phyloP scores from a whole-genome alignment of 2,329 filamentous ascomycete genomes.

The Diaporthe amygdali region DNA sequence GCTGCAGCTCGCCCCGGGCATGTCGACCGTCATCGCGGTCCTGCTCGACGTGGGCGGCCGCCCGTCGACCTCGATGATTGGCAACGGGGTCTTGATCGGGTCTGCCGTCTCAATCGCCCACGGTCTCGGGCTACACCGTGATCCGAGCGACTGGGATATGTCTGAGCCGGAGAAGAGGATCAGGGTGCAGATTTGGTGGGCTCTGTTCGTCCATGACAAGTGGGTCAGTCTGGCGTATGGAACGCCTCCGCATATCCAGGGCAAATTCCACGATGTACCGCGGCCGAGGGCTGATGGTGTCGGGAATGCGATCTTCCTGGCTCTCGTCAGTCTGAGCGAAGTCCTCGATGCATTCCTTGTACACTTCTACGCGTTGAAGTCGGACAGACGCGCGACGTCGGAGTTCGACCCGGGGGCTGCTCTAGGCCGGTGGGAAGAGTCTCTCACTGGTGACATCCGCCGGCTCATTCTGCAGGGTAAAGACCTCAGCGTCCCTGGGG shows the following conservation, averaged over 20 bases:
- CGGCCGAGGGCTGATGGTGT: conserved; percentile 17
- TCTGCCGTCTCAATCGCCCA: conserved; percentile 57
- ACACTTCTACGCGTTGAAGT: conserved; percentile 27
- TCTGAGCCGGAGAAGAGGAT: conserved; percentile 53
- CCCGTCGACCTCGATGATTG: conserved; percentile 64
- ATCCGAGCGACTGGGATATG: conserved; percentile 59
- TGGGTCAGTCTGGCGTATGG: conserved; percentile 61
- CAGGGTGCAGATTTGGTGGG: conserved; percentile 62
- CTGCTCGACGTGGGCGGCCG: conserved; percentile 65
- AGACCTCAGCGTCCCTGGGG: conserved; percentile 46
- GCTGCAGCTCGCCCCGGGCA: conserved; percentile 60
- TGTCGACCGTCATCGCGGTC: conserved; percentile 62
- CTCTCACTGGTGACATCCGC: conserved; percentile 42
- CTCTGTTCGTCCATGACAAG: conserved; percentile 57
- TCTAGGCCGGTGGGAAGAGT: conserved; percentile 51
- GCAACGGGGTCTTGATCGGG: conserved; percentile 57
- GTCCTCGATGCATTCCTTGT: conserved; percentile 41
- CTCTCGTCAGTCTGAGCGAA: conserved; percentile 50
- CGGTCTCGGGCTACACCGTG: conserved; percentile 59
- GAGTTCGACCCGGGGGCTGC: conserved; percentile 41
- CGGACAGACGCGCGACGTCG: conserved; percentile 21
- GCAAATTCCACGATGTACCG: conserved; percentile 54
- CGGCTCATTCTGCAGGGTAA: conserved; percentile 48
- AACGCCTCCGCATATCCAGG: conserved; percentile 54
- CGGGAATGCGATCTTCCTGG: conserved; percentile 43